Conservation (phyloP, 2,329 filamentous ascomycete genomes). For the Aureobasidium namibiae region DNA sequence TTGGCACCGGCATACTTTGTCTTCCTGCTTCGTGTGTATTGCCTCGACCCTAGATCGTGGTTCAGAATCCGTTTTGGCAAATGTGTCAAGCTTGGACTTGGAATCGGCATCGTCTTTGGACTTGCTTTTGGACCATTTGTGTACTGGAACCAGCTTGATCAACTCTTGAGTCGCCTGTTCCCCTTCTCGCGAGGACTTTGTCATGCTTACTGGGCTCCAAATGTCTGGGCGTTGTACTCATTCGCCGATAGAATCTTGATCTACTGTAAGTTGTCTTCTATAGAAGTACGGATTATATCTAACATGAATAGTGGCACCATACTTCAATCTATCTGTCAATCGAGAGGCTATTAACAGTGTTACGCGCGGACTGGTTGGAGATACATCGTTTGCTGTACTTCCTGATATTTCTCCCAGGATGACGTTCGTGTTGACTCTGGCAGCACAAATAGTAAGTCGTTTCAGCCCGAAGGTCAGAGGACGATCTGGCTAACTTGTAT, state of each 20-base stretch:
- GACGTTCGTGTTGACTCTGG: slow-evolving; percentile 75
- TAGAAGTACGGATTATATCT: neutral
- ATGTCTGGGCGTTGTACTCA: slow-evolving; percentile 94
- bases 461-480: neutral
- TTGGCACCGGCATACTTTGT: slow-evolving; percentile 93
- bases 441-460: slow-evolving; percentile 60
- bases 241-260: slow-evolving; percentile 81
- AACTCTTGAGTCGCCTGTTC: slow-evolving; percentile 77
- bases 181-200: slow-evolving; percentile 90
- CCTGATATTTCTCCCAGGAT: slow-evolving; percentile 72
- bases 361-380: slow-evolving; percentile 85
- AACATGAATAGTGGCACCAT: slow-evolving; percentile 60
- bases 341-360: slow-evolving; percentile 73
- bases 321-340: slow-evolving; percentile 66
- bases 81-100: slow-evolving; percentile 69
- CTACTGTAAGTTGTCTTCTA: slow-evolving; percentile 48
- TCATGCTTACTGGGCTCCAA: slow-evolving; percentile 98
- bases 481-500: slow-evolving; percentile 11
- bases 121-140: slow-evolving; percentile 87
- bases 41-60: slow-evolving; percentile 67
- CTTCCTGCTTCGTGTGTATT: slow-evolving; percentile 82
- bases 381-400: slow-evolving; percentile 87
- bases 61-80: slow-evolving; percentile 68
- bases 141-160: slow-evolving; percentile 70
- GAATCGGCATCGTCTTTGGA: slow-evolving; percentile 63